Percentiles rank a stretch among this genome's conserved stretches.
These are phyloP conservation scores for Fusarium oligoseptatum DNA, from an alignment of 2,329 filamentous ascomycete genomes.

Conservation along the genomic window DNA sequence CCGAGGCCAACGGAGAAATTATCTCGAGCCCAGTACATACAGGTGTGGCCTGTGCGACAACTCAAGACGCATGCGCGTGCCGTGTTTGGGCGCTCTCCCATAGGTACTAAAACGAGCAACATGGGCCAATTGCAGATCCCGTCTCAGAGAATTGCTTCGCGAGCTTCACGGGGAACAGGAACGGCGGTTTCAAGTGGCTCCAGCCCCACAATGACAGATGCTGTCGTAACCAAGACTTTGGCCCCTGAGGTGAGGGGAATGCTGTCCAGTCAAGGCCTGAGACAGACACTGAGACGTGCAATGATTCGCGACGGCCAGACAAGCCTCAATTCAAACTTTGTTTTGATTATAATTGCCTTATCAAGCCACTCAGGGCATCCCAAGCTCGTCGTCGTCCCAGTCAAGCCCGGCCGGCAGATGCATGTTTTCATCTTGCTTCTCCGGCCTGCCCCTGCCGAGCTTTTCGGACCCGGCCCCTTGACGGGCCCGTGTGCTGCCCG, in stretches of 20 bases:
- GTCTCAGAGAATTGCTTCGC: conserved; percentile 11
- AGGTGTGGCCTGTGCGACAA: conserved; percentile 4
- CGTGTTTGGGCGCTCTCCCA: background rate
- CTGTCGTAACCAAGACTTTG: conserved; percentile 24
- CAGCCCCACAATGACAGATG: conserved; percentile 36
- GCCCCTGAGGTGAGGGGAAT: conserved; percentile 33
- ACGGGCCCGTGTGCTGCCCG: conserved; percentile 26
- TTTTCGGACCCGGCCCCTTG: conserved; percentile 21
- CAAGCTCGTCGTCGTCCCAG: conserved; percentile 36
- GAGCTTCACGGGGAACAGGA: conserved; percentile 22
- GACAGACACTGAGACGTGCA: conserved; percentile 31
- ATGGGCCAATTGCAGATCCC: conserved; percentile 25
- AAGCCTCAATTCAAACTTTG: background rate
- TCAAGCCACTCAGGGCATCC: conserved; percentile 25
- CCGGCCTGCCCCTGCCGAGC: conserved; percentile 23
- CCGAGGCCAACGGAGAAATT: conserved; percentile 9
- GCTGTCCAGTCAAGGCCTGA: conserved; percentile 29
- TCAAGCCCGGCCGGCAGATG: conserved; percentile 13
- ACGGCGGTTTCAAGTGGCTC: conserved; percentile 46
- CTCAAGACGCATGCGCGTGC: background rate
- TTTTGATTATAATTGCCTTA: background rate
- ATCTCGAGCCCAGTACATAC: background rate
- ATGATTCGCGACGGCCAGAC: conserved; percentile 11
- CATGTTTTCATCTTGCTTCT: conserved; percentile 1
- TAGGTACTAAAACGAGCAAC: background rate